phyloP scores from a whole-genome alignment of 2,329 filamentous ascomycete genomes.

The Aspergillus sp. region DNA sequence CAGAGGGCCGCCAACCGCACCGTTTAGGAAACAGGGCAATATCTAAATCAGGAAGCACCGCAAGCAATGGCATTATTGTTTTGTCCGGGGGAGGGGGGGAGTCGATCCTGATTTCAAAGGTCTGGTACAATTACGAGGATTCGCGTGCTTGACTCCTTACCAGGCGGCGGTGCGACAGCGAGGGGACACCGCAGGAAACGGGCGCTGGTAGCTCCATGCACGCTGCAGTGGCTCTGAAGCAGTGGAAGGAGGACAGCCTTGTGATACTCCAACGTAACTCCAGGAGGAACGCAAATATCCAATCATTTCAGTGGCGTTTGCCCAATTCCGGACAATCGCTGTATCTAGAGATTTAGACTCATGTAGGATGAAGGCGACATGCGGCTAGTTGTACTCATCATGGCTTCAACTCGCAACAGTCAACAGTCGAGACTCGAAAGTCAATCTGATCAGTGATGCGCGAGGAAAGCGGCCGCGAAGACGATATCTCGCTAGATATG shows the following conservation, averaged over 20 bases:
- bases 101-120: neutral
- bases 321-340: too few species aligned
- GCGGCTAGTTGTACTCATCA: too few species aligned
- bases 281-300: neutral
- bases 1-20: neutral
- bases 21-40: neutral
- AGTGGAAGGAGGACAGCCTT: neutral
- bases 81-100: neutral
- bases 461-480: neutral
- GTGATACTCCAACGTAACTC: constrained; percentile 4
- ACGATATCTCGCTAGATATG: neutral
- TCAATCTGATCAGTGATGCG: too few species aligned
- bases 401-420: neutral
- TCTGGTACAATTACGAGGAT: too few species aligned
- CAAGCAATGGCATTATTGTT: neutral
- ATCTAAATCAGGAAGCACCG: neutral
- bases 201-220: neutral
- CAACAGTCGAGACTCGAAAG: too few species aligned
- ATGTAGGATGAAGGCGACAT: too few species aligned
- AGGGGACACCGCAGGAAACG: neutral
- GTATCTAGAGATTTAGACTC: too few species aligned
- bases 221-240: neutral
- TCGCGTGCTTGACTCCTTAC: too few species aligned
- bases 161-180: neutral
- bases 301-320: neutral